These are phyloP conservation scores for Leccinum rimulosum DNA, from an alignment of 768 basidiomycete genomes.

Conservation along the genomic window DNA sequence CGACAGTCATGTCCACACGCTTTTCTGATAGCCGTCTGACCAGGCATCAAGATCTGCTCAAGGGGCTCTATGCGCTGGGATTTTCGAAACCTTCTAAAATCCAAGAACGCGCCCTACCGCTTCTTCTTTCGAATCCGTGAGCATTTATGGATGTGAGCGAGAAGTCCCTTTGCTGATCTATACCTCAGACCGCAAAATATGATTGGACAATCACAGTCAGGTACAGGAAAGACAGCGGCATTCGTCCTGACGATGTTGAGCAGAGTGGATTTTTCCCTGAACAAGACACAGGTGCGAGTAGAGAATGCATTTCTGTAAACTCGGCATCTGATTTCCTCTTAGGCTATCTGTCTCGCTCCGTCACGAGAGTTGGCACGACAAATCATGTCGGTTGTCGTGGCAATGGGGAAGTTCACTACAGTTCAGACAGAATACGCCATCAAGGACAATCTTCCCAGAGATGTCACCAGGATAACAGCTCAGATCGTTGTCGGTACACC, in stretches of 20 bases:
- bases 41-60: conserved; percentile 84
- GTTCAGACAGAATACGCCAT: conserved; percentile 96
- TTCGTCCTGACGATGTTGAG: conserved; percentile 98
- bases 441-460: conserved; percentile 74
- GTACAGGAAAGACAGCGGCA: conserved; percentile 98
- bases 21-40: conserved; percentile 8
- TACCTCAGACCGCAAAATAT: conserved; percentile 85
- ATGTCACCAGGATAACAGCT: conserved; percentile 67
- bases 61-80: conserved; percentile 92
- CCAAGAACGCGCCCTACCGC: conserved; percentile 92
- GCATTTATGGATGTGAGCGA: conserved; percentile 24
- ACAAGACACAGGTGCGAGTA: conserved; percentile 73
- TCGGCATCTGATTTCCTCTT: conserved; percentile 8
- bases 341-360: conserved; percentile 97
- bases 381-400: conserved; percentile 91
- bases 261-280: conserved; percentile 79
- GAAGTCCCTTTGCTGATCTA: conserved; percentile 7
- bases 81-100: conserved; percentile 99
- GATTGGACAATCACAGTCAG: conserved; percentile 99
- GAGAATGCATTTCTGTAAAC: not conserved
- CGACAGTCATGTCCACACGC: not conserved
- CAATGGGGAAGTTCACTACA: conserved; percentile 93
- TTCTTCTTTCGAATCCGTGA: conserved; percentile 88
- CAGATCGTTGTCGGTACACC: conserved; percentile 97
- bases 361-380: conserved; percentile 96